Evolutionary conservation across 2,329 filamentous ascomycete species (phyloP), one percentile per base, ranked within the genome.

Genomic region (Monilinia aucupariae): DNA sequence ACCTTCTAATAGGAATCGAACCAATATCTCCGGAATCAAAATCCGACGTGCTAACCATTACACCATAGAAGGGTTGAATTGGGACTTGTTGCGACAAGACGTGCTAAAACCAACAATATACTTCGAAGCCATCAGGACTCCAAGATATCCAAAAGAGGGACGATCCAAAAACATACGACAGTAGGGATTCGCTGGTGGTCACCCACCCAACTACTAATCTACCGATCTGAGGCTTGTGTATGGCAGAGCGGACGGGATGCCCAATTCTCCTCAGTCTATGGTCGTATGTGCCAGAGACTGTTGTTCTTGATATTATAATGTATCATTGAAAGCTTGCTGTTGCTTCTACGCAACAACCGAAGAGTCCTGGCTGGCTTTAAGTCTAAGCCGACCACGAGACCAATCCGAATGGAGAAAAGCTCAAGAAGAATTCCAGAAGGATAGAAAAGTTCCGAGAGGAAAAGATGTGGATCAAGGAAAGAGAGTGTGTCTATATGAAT

Each of bases 1-100:
- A 54, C 37, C 52, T 55, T 30, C 52, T 30, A 43, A 55, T 43
- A 55, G 51, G 52, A 55, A 55, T 55, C 52, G 52, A 55, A 55
- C 52, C 52, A 55, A 55, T 55, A 39, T 39, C 37, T 39, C 37
- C 37, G 37, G 37, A 39, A 39, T 39, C 37, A 39, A 41, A 41
- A 53, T 54, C 50, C 4, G 2, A 3, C 4, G 52, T 55, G 52
- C 52, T 55, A 55, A 55, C 52, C 52, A 55, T 54, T 54, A 54
- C 52, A 54, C 52, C 52, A 54, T 54, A 15, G 52, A 13, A 54
- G 52, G 52, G 30, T 56, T 54, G 34, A 37, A 12, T 12, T 37
- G 10, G 10, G 34, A 20, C 52, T 32, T 56, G 7, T 20, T 10
- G 20, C 1, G 20, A 45, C 41, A 9, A 22, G n/a, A n/a, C n/a